Percentiles rank a stretch among this genome's conserved stretches.
Evolutionary conservation across 208 protist species (phyloP).

Genomic region (Hexamita inflata): DNA sequence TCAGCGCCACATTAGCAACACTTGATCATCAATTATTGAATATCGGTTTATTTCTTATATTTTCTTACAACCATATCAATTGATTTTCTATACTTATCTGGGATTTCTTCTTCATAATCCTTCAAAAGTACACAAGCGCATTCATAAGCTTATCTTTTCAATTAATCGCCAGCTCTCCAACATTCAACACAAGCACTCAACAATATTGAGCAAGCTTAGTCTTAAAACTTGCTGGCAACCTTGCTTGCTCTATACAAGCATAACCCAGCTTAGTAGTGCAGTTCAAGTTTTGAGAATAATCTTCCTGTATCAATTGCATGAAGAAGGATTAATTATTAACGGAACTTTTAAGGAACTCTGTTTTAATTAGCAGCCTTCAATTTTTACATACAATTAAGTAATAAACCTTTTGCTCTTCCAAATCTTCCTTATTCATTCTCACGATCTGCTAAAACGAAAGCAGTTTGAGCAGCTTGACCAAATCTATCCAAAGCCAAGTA

Average conservation of each 20-base stretch:
- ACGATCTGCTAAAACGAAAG: slow-evolving; percentile 1
- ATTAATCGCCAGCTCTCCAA: not conserved
- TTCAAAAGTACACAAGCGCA: slow-evolving; percentile 5
- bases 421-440: not conserved
- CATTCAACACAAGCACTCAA: slow-evolving; percentile 16
- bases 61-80: slow-evolving; percentile 13
- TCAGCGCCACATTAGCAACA: slow-evolving; percentile 6
- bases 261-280: not conserved
- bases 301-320: slow-evolving; percentile 16
- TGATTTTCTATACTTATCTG: slow-evolving; percentile 24
- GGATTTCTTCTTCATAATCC: slow-evolving; percentile 11
- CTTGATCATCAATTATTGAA: no score
- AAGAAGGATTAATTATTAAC: not conserved
- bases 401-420: slow-evolving; percentile 3
- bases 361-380: not conserved
- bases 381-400: slow-evolving; percentile 9
- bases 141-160: not conserved
- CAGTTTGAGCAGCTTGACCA: not conserved
- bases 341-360: not conserved
- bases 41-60: not conserved
- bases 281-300: not conserved
- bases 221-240: slow-evolving; percentile 7
- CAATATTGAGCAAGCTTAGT: not conserved
- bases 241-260: slow-evolving; percentile 14
- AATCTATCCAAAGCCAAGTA: slow-evolving; percentile 9